Base-by-base conservation (phyloP, 768 basidiomycete species). In the Leucosporidium creatinivorum region DNA sequence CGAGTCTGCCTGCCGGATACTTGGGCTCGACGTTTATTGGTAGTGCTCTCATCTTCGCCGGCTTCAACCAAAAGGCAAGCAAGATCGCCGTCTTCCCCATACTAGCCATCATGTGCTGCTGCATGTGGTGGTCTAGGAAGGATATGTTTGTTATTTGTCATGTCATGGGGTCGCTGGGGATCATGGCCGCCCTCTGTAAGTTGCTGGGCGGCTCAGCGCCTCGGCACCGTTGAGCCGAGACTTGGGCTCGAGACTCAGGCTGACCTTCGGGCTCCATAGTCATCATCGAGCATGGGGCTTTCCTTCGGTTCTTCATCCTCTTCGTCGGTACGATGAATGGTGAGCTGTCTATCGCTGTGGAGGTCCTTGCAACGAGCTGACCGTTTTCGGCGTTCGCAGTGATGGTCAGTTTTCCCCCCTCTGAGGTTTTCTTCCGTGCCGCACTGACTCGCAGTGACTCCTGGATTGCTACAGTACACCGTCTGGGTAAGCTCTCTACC, bases 1-100 rank as follows among this genome's bases (percentile, higher is more conserved):
- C 52, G 0, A 51, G 47, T 1, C 50, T 71, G 0, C 70, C 70
- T 1, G 70, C 70, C 0, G 70, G 70, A 1, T 71, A 71, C 36
- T 63, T 68, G 26, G 70, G 70, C 25, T 63, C 61, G 15, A 67
- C 70, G 3, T 30, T 61, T 15, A 71, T 71, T 64, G 70, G 67
- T 8, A 28, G 58, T 4, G 57, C 36, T 1, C 59, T 71, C 25
- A 68, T 71, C 67, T 71, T 68, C 25, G 63, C 64, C 9, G 44
- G 51, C 12, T 71, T 71, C 56, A 67, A 71, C 58, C 58, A 62
- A 26, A 65, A 65, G 21, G 70, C 70, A 1, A 30, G 36, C 4
- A 68, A 68, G 39, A 71, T 71, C 18, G 70, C 70, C 48, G 62
- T 63, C 8, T 52, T 71, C 47, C 70, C 70, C 5, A 36, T 67